Percentiles rank a stretch among this genome's conserved stretches.
Evolutionary conservation across 768 basidiomycete species (phyloP).

Genomic region (Xerocomellus amylosporus): DNA sequence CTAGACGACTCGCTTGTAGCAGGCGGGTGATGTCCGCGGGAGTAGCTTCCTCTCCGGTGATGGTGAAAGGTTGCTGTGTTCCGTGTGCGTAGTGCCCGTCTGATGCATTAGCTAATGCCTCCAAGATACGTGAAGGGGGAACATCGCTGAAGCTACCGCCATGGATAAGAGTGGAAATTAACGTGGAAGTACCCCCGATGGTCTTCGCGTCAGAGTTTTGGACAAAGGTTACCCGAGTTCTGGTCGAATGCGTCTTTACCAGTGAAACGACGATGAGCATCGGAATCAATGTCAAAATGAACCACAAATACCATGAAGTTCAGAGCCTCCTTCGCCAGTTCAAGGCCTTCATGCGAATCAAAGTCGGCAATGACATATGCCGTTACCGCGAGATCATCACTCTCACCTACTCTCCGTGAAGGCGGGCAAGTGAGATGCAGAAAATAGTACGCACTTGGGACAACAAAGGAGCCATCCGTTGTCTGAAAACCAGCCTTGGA

Average conservation of each 20-base stretch:
- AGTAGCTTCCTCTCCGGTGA: conserved; percentile 28
- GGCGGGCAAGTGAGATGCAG: neutral
- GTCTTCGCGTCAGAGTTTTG: conserved; percentile 54
- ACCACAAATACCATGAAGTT: conserved; percentile 52
- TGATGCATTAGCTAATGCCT: conserved; percentile 1
- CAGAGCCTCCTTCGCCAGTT: conserved; percentile 64
- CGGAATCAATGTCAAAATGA: neutral
- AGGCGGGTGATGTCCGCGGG: conserved; percentile 31
- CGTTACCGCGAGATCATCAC: conserved; percentile 39
- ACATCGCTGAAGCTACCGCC: conserved; percentile 36
- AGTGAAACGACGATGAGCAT: neutral
- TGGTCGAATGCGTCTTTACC: conserved; percentile 43
- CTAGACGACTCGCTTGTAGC: conserved; percentile 43
- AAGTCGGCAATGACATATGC: conserved; percentile 76
- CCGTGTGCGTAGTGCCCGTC: conserved; percentile 10
- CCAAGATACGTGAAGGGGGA: conserved; percentile 15
- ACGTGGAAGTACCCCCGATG: conserved; percentile 35
- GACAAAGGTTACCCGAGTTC: conserved; percentile 68
- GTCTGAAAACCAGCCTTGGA: conserved; percentile 39
- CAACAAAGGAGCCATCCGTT: conserved; percentile 51
- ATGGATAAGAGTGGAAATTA: conserved; percentile 51
- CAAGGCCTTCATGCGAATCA: conserved; percentile 56
- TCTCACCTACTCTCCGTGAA: conserved; percentile 15
- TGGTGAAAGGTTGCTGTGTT: conserved; percentile 40
- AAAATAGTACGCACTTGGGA: conserved; percentile 49